These are phyloP conservation scores for Cubamyces sp. DNA, from an alignment of 768 basidiomycete genomes.

Conservation along the genomic window DNA sequence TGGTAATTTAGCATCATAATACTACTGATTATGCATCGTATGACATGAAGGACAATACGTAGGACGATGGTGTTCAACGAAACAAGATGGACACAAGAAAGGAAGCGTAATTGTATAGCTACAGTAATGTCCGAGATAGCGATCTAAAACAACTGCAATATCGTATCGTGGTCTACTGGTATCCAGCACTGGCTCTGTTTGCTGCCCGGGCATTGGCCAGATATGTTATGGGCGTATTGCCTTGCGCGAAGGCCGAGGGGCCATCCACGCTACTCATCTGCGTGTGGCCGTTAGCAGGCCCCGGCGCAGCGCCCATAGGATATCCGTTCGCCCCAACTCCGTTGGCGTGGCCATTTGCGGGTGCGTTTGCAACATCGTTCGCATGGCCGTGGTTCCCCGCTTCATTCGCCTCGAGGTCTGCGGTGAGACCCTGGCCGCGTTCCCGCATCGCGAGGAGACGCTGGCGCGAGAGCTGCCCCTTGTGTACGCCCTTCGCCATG, in stretches of 20 bases:
- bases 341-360: not conserved
- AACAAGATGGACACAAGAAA: too few relatives aligned
- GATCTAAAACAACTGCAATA: not conserved
- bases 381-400: constrained; percentile 1
- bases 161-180: not conserved
- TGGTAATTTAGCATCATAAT: too few relatives aligned
- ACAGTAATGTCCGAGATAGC: constrained; percentile 3
- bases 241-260: not conserved
- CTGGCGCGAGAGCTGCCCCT: constrained; percentile 47
- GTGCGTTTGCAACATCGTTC: not conserved
- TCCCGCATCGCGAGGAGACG: constrained; percentile 34
- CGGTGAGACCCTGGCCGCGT: constrained; percentile 18
- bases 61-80: too few relatives aligned
- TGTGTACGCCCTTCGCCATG: constrained; percentile 54
- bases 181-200: not conserved
- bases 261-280: not conserved
- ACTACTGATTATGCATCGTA: too few relatives aligned
- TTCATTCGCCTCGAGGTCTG: constrained; percentile 18
- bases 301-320: not conserved
- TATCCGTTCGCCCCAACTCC: not conserved
- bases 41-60: not conserved
- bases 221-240: not conserved
- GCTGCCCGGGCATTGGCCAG: constrained; percentile 2
- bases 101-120: too few relatives aligned
- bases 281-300: not conserved